Percentiles rank a stretch among this genome's conserved stretches.
phyloP scores from a whole-genome alignment of 805 yeast genomes.

The Kodamaea lidongshanica region DNA sequence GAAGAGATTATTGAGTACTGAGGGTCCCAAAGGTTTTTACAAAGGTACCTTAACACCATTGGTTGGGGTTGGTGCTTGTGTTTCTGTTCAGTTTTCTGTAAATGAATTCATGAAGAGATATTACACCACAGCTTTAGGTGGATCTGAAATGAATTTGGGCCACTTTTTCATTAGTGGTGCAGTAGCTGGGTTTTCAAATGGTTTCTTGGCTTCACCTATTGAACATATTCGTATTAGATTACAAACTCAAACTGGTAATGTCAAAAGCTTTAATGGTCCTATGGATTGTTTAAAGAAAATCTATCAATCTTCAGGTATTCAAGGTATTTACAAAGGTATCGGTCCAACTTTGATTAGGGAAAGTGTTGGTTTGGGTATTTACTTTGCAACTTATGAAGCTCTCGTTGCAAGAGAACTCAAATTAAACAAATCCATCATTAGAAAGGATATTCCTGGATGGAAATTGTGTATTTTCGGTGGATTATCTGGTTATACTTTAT shows the following conservation, averaged over 20 bases:
- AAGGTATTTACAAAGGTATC: conserved; percentile 73
- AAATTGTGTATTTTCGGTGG: conserved; percentile 86
- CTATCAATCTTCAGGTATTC: conserved; percentile 45
- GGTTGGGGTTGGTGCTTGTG: conserved; percentile 84
- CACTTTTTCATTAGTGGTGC: conserved; percentile 83
- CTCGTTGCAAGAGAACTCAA: conserved; percentile 62
- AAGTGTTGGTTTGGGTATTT: conserved; percentile 94
- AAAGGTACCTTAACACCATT: conserved; percentile 43
- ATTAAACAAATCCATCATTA: conserved; percentile 31
- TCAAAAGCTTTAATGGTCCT: conserved; percentile 63
- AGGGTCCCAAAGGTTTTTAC: conserved; percentile 38
- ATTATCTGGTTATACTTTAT: conserved; percentile 81
- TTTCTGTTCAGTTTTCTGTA: conserved; percentile 91
- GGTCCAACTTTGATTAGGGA: conserved; percentile 88
- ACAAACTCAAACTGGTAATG: conserved; percentile 70
- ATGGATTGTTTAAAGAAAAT: conserved; percentile 62
- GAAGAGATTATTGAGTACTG: conserved; percentile 49
- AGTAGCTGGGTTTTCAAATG: conserved; percentile 89
- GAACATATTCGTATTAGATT: conserved; percentile 92
- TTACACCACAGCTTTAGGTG: conserved; percentile 45
- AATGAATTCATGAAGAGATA: conserved; percentile 89
- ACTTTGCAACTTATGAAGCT: conserved; percentile 88
- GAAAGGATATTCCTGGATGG: conserved; percentile 83
- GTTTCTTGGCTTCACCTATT: conserved; percentile 85
- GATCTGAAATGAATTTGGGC: conserved; percentile 41